Evolutionary conservation across 2,329 filamentous ascomycete species (phyloP).

Genomic region (Colletotrichum sansevieriae): DNA sequence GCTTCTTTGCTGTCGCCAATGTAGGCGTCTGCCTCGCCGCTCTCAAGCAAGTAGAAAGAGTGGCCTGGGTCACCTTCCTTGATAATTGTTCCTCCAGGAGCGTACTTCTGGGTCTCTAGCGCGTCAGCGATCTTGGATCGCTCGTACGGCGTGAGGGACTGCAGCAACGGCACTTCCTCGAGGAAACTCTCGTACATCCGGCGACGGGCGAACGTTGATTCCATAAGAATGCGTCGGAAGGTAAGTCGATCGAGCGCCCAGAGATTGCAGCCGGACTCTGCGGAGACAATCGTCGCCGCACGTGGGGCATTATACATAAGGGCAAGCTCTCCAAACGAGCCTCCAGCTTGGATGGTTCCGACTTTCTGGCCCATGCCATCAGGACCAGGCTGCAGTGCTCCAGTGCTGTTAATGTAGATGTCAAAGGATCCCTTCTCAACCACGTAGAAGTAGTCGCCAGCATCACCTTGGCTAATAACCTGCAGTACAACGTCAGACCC

Average conservation of each 20-base stretch:
- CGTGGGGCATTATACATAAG: constrained; percentile 99
- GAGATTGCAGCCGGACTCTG: constrained; percentile 81
- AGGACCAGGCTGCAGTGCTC: constrained; percentile 81
- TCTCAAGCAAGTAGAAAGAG: constrained; percentile 91
- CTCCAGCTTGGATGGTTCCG: constrained; percentile 84
- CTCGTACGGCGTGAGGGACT: constrained; percentile 89
- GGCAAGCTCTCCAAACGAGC: constrained; percentile 95
- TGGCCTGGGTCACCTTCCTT: constrained; percentile 91
- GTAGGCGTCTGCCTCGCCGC: constrained; percentile 87
- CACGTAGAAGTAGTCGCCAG: constrained; percentile 97
- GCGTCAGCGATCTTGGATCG: constrained; percentile 98
- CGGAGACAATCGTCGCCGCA: constrained; percentile 91
- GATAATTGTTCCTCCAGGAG: constrained; percentile 86
- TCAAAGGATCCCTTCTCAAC: constrained; percentile 93
- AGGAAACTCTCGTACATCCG: constrained; percentile 98
- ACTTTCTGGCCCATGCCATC: constrained; percentile 89
- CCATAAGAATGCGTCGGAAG: constrained; percentile 98
- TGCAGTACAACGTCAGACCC: constrained; percentile 57
- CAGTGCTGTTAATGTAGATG: constrained; percentile 86
- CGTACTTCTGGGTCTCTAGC: constrained; percentile 89
- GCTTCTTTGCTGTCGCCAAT: constrained; percentile 78
- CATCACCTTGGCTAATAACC: constrained; percentile 95
- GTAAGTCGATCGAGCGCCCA: constrained; percentile 97
- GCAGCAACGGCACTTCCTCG: constrained; percentile 89
- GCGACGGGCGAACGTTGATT: constrained; percentile 94